A percentile compares a stretch with the other conserved stretches of the same genome.
These are phyloP conservation scores for Torulaspora pretoriensis DNA, from an alignment of 1,139 yeast species.

Conservation along the genomic window DNA sequence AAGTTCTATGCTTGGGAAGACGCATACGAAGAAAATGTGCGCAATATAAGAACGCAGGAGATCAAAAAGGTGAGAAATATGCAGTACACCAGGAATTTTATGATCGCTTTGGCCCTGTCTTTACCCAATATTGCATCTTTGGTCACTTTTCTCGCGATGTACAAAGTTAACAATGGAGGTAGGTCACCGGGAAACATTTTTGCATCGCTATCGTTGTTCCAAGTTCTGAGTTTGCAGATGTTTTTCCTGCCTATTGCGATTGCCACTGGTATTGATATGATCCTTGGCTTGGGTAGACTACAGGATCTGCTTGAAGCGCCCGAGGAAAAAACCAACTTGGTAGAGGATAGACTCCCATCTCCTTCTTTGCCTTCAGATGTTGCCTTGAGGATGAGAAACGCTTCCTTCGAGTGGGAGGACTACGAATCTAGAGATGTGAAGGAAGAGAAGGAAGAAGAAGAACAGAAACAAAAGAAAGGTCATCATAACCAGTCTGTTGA, in stretches of 20 bases:
- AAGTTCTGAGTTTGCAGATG: conserved; percentile 66
- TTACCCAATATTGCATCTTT: conserved; percentile 66
- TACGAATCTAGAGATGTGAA: conserved; percentile 35
- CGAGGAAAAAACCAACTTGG: conserved; percentile 27
- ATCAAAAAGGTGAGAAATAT: conserved; percentile 45
- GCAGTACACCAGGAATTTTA: conserved; percentile 54
- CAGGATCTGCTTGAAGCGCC: conserved; percentile 50
- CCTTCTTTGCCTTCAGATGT: conserved; percentile 22
- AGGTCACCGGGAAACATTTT: conserved; percentile 70
- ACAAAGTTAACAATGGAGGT: conserved; percentile 46
- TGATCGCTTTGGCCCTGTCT: conserved; percentile 55
- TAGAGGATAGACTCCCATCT: conserved; percentile 34
- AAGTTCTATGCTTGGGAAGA: conserved; percentile 60
- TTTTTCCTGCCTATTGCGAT: conserved; percentile 61
- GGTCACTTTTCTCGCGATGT: conserved; percentile 67
- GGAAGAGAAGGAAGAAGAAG: conserved; percentile 32
- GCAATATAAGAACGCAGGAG: conserved; percentile 45
- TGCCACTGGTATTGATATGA: conserved; percentile 60
- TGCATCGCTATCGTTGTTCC: conserved; percentile 73
- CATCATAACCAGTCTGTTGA: conserved; percentile 16
- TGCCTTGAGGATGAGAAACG: conserved; percentile 50
- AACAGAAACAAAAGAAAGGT: conserved; percentile 19
- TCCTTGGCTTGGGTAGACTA: conserved; percentile 57
- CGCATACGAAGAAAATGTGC: conserved; percentile 48
- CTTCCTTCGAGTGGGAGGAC: conserved; percentile 67